Conservation (phyloP, 768 basidiomycete genomes). For the Auricularia sp. region DNA sequence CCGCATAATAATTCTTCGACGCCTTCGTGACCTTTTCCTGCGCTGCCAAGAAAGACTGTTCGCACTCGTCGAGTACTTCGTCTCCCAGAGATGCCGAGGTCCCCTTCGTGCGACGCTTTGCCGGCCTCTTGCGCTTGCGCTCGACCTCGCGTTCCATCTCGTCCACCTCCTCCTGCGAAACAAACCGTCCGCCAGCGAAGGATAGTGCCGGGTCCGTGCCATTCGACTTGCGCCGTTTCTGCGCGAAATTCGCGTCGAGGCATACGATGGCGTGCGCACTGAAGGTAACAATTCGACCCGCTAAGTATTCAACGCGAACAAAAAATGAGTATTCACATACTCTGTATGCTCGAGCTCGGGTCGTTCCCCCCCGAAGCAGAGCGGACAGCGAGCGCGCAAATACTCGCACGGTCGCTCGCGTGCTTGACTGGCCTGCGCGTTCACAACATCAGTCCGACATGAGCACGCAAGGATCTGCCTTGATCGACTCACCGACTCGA, state of each 20-base stretch:
- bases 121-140: background rate
- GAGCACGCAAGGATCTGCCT: too few relatives aligned
- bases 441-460: too few relatives aligned
- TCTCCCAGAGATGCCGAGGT: background rate
- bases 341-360: background rate
- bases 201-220: background rate
- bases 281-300: too few relatives aligned
- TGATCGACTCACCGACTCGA: too few relatives aligned
- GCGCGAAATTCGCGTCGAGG: background rate
- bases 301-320: background rate
- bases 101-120: background rate
- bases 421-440: too few relatives aligned
- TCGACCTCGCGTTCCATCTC: background rate
- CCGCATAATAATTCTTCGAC: background rate
- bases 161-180: background rate
- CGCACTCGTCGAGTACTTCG: conserved; percentile 23
- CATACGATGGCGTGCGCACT: conserved; percentile 2
- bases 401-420: too few relatives aligned
- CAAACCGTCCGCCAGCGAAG: background rate
- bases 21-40: conserved; percentile 14
- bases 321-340: background rate
- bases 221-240: background rate
- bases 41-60: conserved; percentile 12
- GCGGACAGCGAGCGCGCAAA: too few relatives aligned
- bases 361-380: too few relatives aligned